Percentiles rank a stretch among this genome's conserved stretches.
Conservation (phyloP, 495 filamentous ascomycete genomes). For the Annulohypoxylon nitens region DNA sequence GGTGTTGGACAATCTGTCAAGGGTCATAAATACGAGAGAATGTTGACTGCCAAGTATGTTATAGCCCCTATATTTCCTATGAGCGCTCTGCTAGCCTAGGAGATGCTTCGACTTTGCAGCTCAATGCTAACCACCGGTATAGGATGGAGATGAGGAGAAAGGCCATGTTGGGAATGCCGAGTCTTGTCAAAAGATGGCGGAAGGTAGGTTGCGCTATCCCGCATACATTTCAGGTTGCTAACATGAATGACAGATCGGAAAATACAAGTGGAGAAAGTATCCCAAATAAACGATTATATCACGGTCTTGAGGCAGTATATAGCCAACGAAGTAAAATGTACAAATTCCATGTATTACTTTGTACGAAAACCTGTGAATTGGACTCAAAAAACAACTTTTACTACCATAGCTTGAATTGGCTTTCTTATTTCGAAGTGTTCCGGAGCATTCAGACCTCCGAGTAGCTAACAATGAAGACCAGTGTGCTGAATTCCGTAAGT, state of each 20-base stretch:
- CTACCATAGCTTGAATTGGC: neutral
- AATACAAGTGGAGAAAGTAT: constrained; percentile 90
- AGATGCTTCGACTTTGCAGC: neutral
- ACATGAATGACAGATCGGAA: constrained; percentile 74
- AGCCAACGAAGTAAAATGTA: constrained; percentile 46
- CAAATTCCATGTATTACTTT: constrained; percentile 45
- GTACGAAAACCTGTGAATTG: constrained; percentile 21
- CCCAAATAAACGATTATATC: constrained; percentile 69
- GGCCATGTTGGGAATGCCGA: constrained; percentile 95
- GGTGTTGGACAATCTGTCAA: constrained; percentile 94
- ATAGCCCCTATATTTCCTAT: constrained; percentile 3
- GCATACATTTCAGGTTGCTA: constrained; percentile 20
- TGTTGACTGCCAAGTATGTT: constrained; percentile 77
- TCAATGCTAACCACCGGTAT: constrained; percentile 41
- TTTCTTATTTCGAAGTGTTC: neutral
- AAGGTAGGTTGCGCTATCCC: constrained; percentile 69
- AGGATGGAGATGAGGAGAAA: constrained; percentile 88
- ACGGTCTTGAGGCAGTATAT: constrained; percentile 35
- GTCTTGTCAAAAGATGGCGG: constrained; percentile 91
- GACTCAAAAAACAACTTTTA: constrained; percentile 11
- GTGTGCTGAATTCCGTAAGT: constrained; percentile 3
- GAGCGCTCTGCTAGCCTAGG: neutral
- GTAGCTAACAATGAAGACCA: neutral
- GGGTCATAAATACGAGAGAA: constrained; percentile 93
- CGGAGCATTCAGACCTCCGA: neutral